phyloP scores from a whole-genome alignment of 1,139 yeast genomes.

The Suhomyces guaymorum region DNA sequence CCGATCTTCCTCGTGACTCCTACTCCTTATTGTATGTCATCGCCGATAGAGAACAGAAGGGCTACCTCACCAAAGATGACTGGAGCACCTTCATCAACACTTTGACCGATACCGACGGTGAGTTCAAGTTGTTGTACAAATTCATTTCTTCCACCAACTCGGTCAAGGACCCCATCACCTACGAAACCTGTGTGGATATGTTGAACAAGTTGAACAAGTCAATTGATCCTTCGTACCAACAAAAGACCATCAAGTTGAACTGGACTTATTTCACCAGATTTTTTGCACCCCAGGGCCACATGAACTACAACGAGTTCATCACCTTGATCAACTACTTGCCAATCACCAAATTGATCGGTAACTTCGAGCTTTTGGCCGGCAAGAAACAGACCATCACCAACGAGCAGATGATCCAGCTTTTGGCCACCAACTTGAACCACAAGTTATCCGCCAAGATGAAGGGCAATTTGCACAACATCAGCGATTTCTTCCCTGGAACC shows the following conservation, averaged over 20 bases:
- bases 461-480: constrained; percentile 35
- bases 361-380: constrained; percentile 42
- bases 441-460: constrained; percentile 44
- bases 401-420: constrained; percentile 36
- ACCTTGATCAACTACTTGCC: constrained; percentile 47
- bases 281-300: constrained; percentile 43
- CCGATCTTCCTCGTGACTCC: constrained; percentile 43
- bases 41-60: constrained; percentile 64
- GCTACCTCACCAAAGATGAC: constrained; percentile 58
- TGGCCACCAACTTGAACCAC: constrained; percentile 43
- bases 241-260: constrained; percentile 43
- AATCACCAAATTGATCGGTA: constrained; percentile 48
- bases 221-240: constrained; percentile 46
- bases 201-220: constrained; percentile 43
- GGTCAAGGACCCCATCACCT: constrained; percentile 18
- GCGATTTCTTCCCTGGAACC: constrained; percentile 39
- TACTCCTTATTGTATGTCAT: constrained; percentile 58
- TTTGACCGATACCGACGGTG: constrained; percentile 58
- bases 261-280: constrained; percentile 48
- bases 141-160: constrained; percentile 14
- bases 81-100: constrained; percentile 60
- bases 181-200: constrained; percentile 41
- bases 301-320: constrained; percentile 43
- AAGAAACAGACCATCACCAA: constrained; percentile 35
- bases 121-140: constrained; percentile 50